Base-by-base conservation (phyloP, 2,329 filamentous ascomycete genomes). In the Penicillium sp. region DNA sequence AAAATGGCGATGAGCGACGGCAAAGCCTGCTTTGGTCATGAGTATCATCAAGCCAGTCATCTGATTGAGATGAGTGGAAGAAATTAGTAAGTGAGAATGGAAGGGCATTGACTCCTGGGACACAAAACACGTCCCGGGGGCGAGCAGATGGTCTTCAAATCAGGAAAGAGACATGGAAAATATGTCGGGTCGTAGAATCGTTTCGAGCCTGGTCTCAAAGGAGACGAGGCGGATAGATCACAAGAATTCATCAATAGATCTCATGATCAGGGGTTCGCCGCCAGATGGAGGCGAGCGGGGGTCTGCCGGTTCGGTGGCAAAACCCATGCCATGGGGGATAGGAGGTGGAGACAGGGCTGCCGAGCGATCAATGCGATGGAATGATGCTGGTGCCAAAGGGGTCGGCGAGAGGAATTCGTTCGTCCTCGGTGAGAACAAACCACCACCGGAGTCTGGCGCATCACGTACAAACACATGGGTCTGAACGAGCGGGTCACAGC, bases 201-300 rank as follows among this genome's bases (percentile, higher is more conserved):
- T 67, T 59, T 61, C 53, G 56, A 50, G 48, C 49, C 48, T 46
- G 48, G 44, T 31, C 21, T 52, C 35, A 26, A 34, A 45, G 37
- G 35, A 45, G 32, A 24, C 15, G 49, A 53, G 37, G 52, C 55
- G 43, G 43, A 32, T 39, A 59, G 38, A 59, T 69, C 64, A 72
- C 53, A 72, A 61, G 59, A 72, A 71, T 61, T 72, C 70, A 54
- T 72, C 69, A 61, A 72, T 72, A 55, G 65, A 72, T 62, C 69
- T 69, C 69, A 72, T 70, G 51, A 72, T 70, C 46, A 72, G 52
- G 21, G 65, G 63, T 51, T 71, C 69, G 19, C 59, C 60, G 34
- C 66, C 62, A 41, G 63, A 62, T 13, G 69, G 67, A 33, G 69
- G 69, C n/a, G 69, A 72, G 45, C 69, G 60, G 26, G 69, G 69